These are phyloP conservation scores for Laburnicola sp. DNA, from an alignment of 2,329 filamentous ascomycete genomes.

Conservation along the genomic window DNA sequence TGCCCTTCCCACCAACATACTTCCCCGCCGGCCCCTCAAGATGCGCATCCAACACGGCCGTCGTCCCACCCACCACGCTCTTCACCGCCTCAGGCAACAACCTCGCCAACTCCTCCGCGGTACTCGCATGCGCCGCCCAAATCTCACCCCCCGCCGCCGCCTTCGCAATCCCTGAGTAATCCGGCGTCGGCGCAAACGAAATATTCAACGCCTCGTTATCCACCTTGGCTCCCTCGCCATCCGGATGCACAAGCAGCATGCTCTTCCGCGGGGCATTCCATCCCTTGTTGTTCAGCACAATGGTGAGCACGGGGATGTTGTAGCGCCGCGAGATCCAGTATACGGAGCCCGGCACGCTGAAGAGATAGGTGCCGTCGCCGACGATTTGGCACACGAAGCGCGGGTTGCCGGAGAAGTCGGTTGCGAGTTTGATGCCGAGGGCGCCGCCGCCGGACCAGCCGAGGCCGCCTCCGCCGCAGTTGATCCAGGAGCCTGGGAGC, in stretches of 20 bases:
- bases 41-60: slow-evolving; percentile 66
- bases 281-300: slow-evolving; percentile 62
- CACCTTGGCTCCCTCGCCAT: slow-evolving; percentile 58
- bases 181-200: slow-evolving; percentile 60
- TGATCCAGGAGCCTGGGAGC: slow-evolving; percentile 54
- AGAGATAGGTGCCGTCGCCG: slow-evolving; percentile 61
- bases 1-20: slow-evolving; percentile 45
- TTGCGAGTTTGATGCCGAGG: slow-evolving; percentile 54
- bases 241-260: slow-evolving; percentile 60
- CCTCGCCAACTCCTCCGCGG: slow-evolving; percentile 58
- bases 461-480: slow-evolving; percentile 58
- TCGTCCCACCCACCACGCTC: slow-evolving; percentile 59
- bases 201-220: slow-evolving; percentile 67
- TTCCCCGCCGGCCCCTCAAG: slow-evolving; percentile 61
- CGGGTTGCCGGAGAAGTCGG: slow-evolving; percentile 40
- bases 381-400: slow-evolving; percentile 57
- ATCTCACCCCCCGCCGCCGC: slow-evolving; percentile 65
- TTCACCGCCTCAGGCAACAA: slow-evolving; percentile 62
- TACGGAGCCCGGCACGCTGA: slow-evolving; percentile 58
- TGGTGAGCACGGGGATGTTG: slow-evolving; percentile 58
- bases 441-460: slow-evolving; percentile 59
- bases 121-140: slow-evolving; percentile 63
- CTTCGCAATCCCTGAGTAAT: slow-evolving; percentile 67
- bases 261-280: slow-evolving; percentile 65
- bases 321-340: slow-evolving; percentile 62